phyloP scores from a whole-genome alignment of 1,284 basidiomycete genomes.

The Fomitiporia mediterranea region DNA sequence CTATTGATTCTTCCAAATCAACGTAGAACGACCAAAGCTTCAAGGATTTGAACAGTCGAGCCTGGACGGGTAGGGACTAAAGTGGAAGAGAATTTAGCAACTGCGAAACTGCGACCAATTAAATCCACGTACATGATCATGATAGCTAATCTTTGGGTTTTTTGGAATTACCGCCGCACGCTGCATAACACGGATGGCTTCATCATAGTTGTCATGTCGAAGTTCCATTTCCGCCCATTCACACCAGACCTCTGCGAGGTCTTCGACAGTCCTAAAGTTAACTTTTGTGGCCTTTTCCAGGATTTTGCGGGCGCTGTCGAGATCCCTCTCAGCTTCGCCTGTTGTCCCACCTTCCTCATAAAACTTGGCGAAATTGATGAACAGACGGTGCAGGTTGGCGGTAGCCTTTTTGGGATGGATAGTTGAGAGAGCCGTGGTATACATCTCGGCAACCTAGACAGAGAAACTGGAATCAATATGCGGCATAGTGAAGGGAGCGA shows the following conservation, averaged over 20 bases:
- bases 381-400: constrained; percentile 86
- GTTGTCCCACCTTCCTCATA: constrained; percentile 92
- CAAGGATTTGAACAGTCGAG: constrained; percentile 92
- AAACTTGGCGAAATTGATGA: constrained; percentile 94
- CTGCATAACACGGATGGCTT: constrained; percentile 92
- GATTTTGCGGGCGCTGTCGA: constrained; percentile 86
- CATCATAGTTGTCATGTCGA: constrained; percentile 95
- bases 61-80: constrained; percentile 80
- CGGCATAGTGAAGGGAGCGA: neutral
- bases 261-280: constrained; percentile 94
- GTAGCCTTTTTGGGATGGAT: constrained; percentile 89
- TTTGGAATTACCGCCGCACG: constrained; percentile 89
- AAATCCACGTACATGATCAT: constrained; percentile 76
- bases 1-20: constrained; percentile 95
- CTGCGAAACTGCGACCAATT: neutral
- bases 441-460: constrained; percentile 85
- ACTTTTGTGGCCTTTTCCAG: constrained; percentile 90
- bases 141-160: constrained; percentile 88
- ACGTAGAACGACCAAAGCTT: constrained; percentile 99
- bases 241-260: constrained; percentile 98
- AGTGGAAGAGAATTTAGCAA: constrained; percentile 20
- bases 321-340: constrained; percentile 73
- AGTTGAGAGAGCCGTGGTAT: constrained; percentile 85
- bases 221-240: constrained; percentile 99
- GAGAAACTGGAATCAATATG: neutral